These are phyloP conservation scores for Arachis hypogaea DNA, from an alignment of 306 rosid genomes.

Conservation along the genomic window DNA sequence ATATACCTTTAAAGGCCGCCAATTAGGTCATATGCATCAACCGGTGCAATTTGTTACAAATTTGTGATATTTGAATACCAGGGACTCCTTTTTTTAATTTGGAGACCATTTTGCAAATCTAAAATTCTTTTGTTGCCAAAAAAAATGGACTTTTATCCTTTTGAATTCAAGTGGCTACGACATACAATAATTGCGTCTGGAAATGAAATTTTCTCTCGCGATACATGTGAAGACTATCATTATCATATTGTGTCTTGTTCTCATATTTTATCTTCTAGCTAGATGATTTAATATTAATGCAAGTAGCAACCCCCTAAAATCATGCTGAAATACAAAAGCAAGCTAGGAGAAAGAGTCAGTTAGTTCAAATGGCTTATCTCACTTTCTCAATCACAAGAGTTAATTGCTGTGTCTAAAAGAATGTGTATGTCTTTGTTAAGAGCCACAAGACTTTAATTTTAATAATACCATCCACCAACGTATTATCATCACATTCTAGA, in stretches of 20 bases:
- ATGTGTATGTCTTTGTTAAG: conserved; percentile 33
- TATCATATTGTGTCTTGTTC: not conserved
- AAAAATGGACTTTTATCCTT: too few species aligned
- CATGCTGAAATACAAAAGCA: conserved; percentile 5
- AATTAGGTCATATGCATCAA: too few species aligned
- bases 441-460: not conserved
- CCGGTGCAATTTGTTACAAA: too few species aligned
- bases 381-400: conserved; percentile 2
- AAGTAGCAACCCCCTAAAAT: conserved; percentile 10
- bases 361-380: conserved; percentile 13
- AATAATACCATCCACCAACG: not conserved
- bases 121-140: too few species aligned
- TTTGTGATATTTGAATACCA: too few species aligned
- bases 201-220: conserved; percentile 4
- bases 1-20: too few species aligned
- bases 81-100: too few species aligned
- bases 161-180: too few species aligned
- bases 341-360: conserved; percentile 5
- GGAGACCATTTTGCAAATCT: too few species aligned
- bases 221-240: conserved; percentile 8
- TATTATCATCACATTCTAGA: not conserved
- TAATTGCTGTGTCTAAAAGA: conserved; percentile 17
- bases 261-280: not conserved
- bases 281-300: conserved; percentile 1
- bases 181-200: not conserved